These are phyloP conservation scores for Bolboschoenoplectus hybrid DNA, from an alignment of 202 grass and related monocot species.

Conservation along the genomic window DNA sequence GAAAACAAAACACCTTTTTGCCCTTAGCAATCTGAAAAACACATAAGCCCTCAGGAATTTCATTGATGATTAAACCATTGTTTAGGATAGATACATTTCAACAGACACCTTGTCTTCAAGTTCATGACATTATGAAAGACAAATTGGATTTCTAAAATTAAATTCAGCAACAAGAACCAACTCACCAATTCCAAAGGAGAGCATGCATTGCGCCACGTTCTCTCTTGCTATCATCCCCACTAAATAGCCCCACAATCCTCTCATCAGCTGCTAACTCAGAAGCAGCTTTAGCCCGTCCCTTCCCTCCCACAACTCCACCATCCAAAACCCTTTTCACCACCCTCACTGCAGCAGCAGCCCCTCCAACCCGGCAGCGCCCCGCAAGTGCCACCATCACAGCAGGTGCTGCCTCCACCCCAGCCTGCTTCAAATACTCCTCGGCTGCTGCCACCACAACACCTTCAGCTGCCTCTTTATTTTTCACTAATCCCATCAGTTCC, in stretches of 20 bases:
- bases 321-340: conserved; percentile 67
- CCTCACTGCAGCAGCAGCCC: conserved; percentile 59
- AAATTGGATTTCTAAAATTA: conserved; percentile 23
- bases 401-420: conserved; percentile 58
- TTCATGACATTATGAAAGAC: conserved; percentile 5
- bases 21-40: conserved; percentile 13
- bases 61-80: conserved; percentile 17
- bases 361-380: conserved; percentile 53
- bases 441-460: conserved; percentile 61
- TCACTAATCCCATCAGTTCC: conserved; percentile 73
- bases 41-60: not conserved
- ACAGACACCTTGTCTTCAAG: conserved; percentile 11
- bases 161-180: not conserved
- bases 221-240: conserved; percentile 48
- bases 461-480: conserved; percentile 58
- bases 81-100: conserved; percentile 44
- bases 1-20: not conserved
- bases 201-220: conserved; percentile 76
- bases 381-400: conserved; percentile 62
- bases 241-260: conserved; percentile 69
- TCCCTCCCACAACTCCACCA: conserved; percentile 42
- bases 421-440: conserved; percentile 65
- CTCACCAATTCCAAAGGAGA: conserved; percentile 86
- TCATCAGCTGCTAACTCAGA: conserved; percentile 77
- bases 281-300: conserved; percentile 50